Evolutionary conservation across 352 stramenopile species (phyloP), one percentile per base, ranked within the genome.

Genomic region (Phytophthora pseudosyringae): DNA sequence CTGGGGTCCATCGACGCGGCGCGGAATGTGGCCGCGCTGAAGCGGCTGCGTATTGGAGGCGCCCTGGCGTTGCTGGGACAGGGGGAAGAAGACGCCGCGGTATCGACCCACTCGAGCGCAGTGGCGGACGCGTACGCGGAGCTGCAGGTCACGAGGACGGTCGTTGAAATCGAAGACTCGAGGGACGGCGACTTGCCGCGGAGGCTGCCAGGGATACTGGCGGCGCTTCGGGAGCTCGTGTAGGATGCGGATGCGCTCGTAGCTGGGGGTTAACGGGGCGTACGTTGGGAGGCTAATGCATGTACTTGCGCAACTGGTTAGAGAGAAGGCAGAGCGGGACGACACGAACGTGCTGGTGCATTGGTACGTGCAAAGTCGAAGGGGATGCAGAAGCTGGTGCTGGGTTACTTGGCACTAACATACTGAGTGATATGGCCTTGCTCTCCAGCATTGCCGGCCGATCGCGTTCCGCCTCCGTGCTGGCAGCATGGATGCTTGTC

Each of bases 1-100:
- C 47, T 93, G 5, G 82, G 85, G 8, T 90, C 85, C 2, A 84
- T 93, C 28, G 85, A 93, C 50, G 85, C 85, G 4, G 81, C 82
- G 46, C 65, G 53, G 48, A 93, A 93, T 53, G 11, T 36, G 5
- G 18, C 5, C 0, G 82, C 71, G 39, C 59, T 91, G 31, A 50
- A 58, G 11, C 38, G 48, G 43, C 59, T 69, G 35, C 69, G 71
- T 41, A 80, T 93, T 40, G 55, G 67, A n/a, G 66, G 67, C 13
- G 55, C 69, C 3, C 53, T 93, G 12, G 71, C 75, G 31, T 60
- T 93, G 38, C 67, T 91, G 2, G 71, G 66, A 2, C 26, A 36
- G 16, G 60, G 64, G 11, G 64, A 63, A 32, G 74, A 83, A 38
- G 50, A 55, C 35, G 62, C 25, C 33, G 65, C 40, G 48, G 43